Conservation (phyloP, 1,139 yeast genomes). For the Pneumocystis jirovecii region DNA sequence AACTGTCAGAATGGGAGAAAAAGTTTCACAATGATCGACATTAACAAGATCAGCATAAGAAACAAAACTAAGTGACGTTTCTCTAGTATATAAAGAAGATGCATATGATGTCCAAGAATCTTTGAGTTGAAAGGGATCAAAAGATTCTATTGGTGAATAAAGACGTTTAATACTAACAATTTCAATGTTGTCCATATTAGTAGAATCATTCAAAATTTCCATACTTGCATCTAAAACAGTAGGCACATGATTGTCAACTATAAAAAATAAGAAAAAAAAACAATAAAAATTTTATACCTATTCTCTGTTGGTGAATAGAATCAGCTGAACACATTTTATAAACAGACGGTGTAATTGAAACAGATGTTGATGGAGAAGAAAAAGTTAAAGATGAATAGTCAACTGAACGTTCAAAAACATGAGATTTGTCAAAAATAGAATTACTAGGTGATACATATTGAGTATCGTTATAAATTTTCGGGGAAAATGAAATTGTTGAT, state of each 20-base stretch:
- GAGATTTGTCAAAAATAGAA: not conserved
- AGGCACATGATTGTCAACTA: constrained; percentile 9
- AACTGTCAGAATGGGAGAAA: not conserved
- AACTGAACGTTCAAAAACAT: not conserved
- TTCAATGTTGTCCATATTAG: constrained; percentile 8
- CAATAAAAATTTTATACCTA: not conserved
- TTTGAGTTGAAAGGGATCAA: not conserved
- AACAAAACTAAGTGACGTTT: constrained; percentile 9
- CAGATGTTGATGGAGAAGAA: not conserved
- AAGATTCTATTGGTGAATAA: not conserved
- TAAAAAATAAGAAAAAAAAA: not conserved
- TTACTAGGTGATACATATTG: not conserved
- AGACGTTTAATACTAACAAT: constrained; percentile 5
- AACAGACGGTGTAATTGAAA: not conserved
- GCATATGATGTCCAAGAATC: not conserved
- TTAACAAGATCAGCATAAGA: constrained; percentile 9
- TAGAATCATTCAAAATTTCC: constrained; percentile 8
- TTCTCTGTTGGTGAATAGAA: not conserved
- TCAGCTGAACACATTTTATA: not conserved
- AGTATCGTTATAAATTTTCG: not conserved
- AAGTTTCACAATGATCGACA: constrained; percentile 4
- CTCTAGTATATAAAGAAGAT: constrained; percentile 1
- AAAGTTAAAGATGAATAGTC: not conserved
- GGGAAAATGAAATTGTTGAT: not conserved
- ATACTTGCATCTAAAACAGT: constrained; percentile 11